These are phyloP conservation scores for Neopestalotiopsis rosae DNA, from an alignment of 2,329 filamentous ascomycete species.

Conservation along the genomic window DNA sequence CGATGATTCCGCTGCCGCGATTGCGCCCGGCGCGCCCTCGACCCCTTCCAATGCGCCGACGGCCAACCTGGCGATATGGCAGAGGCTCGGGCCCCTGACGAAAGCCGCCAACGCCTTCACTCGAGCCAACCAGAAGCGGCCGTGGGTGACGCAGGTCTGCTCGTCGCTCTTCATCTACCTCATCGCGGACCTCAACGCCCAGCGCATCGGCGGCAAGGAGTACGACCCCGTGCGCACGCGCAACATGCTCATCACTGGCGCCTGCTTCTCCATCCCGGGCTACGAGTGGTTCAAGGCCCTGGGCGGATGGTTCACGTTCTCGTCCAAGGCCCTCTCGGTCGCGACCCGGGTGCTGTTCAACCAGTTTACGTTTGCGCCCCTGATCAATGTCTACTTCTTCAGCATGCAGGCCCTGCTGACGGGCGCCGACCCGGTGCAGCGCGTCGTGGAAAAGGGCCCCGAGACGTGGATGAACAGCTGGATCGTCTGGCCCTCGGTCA, in stretches of 20 bases:
- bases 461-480: constrained; percentile 77
- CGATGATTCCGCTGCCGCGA: neutral
- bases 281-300: constrained; percentile 64
- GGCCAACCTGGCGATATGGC: constrained; percentile 54
- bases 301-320: constrained; percentile 71
- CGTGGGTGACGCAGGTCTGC: constrained; percentile 79
- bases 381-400: constrained; percentile 87
- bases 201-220: constrained; percentile 65
- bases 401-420: constrained; percentile 76
- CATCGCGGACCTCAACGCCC: constrained; percentile 77
- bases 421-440: constrained; percentile 62
- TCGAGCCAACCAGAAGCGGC: constrained; percentile 71
- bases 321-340: constrained; percentile 73
- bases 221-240: constrained; percentile 75
- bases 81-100: constrained; percentile 62
- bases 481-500: constrained; percentile 89
- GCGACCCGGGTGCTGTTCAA: constrained; percentile 80
- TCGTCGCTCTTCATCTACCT: constrained; percentile 81
- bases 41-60: constrained; percentile 46
- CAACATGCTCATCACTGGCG: constrained; percentile 77
- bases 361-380: constrained; percentile 79
- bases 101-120: constrained; percentile 65
- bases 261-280: constrained; percentile 73
- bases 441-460: constrained; percentile 78
- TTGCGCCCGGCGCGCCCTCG: constrained; percentile 43